A percentile compares a stretch with the other conserved stretches of the same genome.
Evolutionary conservation across 306 rosid genomes (phyloP).

Genomic region (Inga oerstediana): DNA sequence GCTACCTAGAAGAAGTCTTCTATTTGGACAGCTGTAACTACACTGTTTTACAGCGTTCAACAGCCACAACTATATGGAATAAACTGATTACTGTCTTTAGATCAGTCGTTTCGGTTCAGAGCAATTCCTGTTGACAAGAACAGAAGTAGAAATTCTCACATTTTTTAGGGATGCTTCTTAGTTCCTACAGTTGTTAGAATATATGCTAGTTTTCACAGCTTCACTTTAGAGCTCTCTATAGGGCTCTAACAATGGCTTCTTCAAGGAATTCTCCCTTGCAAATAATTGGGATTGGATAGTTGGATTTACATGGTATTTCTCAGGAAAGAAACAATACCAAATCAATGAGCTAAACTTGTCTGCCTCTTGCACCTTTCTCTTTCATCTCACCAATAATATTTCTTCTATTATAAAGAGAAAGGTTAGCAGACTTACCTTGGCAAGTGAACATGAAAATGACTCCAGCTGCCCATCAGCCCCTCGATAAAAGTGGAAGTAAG

Average conservation of each 20-base stretch:
- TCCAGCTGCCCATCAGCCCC: conserved; percentile 94
- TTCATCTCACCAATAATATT: not conserved
- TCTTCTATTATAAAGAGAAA: not conserved
- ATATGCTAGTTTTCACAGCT: conserved; percentile 1
- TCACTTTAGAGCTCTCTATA: not conserved
- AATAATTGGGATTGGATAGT: not conserved
- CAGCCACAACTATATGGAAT: not conserved
- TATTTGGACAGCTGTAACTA: not conserved
- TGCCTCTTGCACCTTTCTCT: not conserved
- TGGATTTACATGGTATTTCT: not conserved
- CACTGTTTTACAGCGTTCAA: not conserved
- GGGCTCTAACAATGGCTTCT: not conserved
- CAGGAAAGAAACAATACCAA: not conserved
- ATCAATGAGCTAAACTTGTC: not conserved
- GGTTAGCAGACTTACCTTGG: conserved; percentile 65
- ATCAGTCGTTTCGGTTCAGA: not conserved
- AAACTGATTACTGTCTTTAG: not conserved
- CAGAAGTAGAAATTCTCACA: not conserved
- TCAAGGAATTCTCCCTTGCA: not conserved
- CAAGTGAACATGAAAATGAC: conserved; percentile 96
- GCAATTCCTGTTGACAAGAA: not conserved
- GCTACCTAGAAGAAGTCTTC: not conserved
- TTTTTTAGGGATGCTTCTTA: not conserved
- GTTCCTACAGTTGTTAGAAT: not conserved
- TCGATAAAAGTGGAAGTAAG: conserved; percentile 95